Percentiles rank a stretch among this genome's conserved stretches.
These are phyloP conservation scores for Rhodotorula babjevae DNA, from an alignment of 768 basidiomycete genomes.

Conservation along the genomic window DNA sequence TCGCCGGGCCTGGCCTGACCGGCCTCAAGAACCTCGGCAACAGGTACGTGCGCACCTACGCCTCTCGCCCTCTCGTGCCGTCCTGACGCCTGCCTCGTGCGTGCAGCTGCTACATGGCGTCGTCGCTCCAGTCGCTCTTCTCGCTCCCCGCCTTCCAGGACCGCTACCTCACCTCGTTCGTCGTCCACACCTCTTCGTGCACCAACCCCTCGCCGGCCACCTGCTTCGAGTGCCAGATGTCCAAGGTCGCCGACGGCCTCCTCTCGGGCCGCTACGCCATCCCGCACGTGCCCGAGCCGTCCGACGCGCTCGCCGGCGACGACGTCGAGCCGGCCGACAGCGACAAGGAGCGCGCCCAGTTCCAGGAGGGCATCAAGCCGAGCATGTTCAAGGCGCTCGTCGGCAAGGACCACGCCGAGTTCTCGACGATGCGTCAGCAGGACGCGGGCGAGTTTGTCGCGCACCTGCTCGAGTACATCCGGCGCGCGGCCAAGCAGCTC, in stretches of 20 bases:
- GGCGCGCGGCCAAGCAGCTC: conserved; percentile 39
- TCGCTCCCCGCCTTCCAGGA: conserved; percentile 69
- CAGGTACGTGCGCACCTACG: too few species aligned
- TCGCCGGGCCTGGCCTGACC: conserved; percentile 83
- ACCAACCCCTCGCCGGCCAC: conserved; percentile 64
- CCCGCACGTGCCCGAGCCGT: conserved; percentile 47
- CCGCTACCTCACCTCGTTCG: conserved; percentile 59
- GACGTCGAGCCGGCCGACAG: conserved; percentile 25
- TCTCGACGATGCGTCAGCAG: conserved; percentile 93
- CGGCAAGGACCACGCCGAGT: conserved; percentile 88
- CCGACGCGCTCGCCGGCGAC: conserved; percentile 12
- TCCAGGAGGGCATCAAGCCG: conserved; percentile 81
- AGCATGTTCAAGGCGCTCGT: conserved; percentile 79
- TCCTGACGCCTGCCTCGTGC: background rate
- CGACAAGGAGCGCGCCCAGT: conserved; percentile 53
- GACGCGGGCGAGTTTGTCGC: conserved; percentile 92
- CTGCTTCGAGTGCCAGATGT: conserved; percentile 93
- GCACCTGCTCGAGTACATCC: conserved; percentile 67
- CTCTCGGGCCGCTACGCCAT: conserved; percentile 84
- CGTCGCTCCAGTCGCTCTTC: conserved; percentile 80
- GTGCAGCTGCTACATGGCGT: conserved; percentile 91
- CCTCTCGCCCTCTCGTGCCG: too few species aligned
- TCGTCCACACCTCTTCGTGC: conserved; percentile 61
- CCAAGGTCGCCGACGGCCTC: conserved; percentile 85
- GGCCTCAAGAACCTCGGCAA: conserved; percentile 91